Base-by-base conservation (phyloP, 1,139 yeast genomes). In the Komagataea norvegica region DNA sequence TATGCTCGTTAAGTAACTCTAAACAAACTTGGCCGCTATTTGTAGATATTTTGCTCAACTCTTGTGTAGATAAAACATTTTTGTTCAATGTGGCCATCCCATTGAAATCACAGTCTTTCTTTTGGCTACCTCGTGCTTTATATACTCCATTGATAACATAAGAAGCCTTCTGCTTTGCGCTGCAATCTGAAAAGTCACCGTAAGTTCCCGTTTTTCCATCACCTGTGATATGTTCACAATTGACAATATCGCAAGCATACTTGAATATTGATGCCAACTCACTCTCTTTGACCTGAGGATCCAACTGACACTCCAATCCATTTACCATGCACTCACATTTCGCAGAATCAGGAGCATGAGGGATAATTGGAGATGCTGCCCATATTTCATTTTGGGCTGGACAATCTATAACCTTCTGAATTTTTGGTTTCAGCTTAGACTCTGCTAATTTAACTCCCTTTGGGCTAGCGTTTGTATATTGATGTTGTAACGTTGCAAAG, bases 181-280 rank as follows among this genome's bases (percentile, higher is more conserved):
- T 54, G 51, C 88, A 81, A 42, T 68, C 75, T 1, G 85, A 69
- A 53, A 63, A 75, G n/a, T 57, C 55, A 1, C 88, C 88, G 52
- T 78, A 80, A 3, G 40, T 41, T 0, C 85, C 86, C 2, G 44
- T 43, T 8, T 52, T 47, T 1, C 81, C 79, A 55, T 76, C 67
- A 5, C 68, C 66, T 14, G 42, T 52, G 25, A 80, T 68, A 7
- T 70, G 74, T 13, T 62, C 56, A 53, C 89, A 81, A 43, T 75
- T 72, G 7, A 70, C 62, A 25, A 61, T 51, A 11, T 66, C 57
- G 49, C 87, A 79, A 2, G 77, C 59, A 37, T 70, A 67, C 10
- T 63, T 60, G 44, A 76, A 66, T 8, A 70, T 51, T 3, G 56
- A 48, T 20, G 58, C 52, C 31, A 62, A 58, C 30, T 67, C 65